A percentile compares a stretch with the other conserved stretches of the same genome.
Evolutionary conservation across 192 early-diverging fungal species (phyloP).

Genomic region (Lobosporangium transversale): DNA sequence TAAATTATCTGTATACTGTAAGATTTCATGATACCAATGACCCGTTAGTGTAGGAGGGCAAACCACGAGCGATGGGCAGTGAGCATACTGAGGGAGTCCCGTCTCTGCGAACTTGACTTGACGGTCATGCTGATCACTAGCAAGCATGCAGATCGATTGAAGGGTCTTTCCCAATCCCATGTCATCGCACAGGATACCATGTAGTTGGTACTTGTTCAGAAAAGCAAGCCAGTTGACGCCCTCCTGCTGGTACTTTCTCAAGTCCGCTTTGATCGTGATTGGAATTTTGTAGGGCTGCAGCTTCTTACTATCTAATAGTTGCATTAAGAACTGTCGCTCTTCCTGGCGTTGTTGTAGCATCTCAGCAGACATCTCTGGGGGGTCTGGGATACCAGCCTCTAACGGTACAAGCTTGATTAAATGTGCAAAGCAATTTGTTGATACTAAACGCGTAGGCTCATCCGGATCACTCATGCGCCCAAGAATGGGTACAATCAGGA

Average conservation of each 20-base stretch:
- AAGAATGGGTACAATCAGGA: slow-evolving; percentile 95
- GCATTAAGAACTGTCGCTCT: slow-evolving; percentile 93
- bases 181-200: slow-evolving; percentile 98
- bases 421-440: slow-evolving; percentile 94
- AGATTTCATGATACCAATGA: slow-evolving; percentile 97
- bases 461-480: slow-evolving; percentile 97
- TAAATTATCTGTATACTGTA: slow-evolving; percentile 79
- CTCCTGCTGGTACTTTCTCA: slow-evolving; percentile 97
- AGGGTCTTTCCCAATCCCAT: slow-evolving; percentile 99
- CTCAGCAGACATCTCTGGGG: slow-evolving; percentile 83
- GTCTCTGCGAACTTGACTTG: slow-evolving; percentile 61
- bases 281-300: slow-evolving; percentile 90
- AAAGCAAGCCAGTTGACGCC: slow-evolving; percentile 99
- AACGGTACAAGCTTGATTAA: slow-evolving; percentile 95
- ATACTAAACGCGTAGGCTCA: slow-evolving; percentile 87
- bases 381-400: slow-evolving; percentile 94
- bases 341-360: slow-evolving; percentile 84
- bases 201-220: slow-evolving; percentile 94
- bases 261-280: slow-evolving; percentile 89
- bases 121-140: slow-evolving; percentile 86
- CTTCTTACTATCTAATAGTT: slow-evolving; percentile 90
- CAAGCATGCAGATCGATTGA: slow-evolving; percentile 95
- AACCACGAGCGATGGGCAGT: slow-evolving; percentile 89
- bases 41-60: slow-evolving; percentile 95
- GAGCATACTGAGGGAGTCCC: slow-evolving; percentile 70